Percentiles rank a stretch among this genome's conserved stretches.
Conservation (phyloP, 495 filamentous ascomycete species). For the Penicillium mononematosum region DNA sequence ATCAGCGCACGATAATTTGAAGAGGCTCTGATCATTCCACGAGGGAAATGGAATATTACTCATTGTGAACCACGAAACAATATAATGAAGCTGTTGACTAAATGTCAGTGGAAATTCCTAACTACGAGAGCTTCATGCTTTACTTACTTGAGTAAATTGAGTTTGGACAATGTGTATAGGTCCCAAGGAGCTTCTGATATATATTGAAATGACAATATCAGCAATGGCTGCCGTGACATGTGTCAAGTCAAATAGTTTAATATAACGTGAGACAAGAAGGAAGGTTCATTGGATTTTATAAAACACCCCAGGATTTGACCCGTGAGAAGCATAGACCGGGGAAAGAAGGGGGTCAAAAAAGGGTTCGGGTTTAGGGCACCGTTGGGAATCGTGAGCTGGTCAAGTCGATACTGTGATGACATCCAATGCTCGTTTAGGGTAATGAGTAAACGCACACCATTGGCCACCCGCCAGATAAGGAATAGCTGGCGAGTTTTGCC, state of each 20-base stretch:
- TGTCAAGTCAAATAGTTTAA: slow-evolving; percentile 3
- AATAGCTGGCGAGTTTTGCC: slow-evolving; percentile 14
- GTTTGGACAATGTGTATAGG: not conserved
- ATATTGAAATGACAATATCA: slow-evolving; percentile 1
- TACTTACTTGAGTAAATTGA: slow-evolving; percentile 4
- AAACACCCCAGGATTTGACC: slow-evolving; percentile 12
- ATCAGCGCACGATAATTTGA: slow-evolving; percentile 34
- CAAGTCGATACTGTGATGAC: slow-evolving; percentile 14
- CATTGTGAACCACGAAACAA: slow-evolving; percentile 21
- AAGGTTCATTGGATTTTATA: slow-evolving; percentile 16
- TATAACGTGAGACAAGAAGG: slow-evolving; percentile 1
- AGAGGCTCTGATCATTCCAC: slow-evolving; percentile 33
- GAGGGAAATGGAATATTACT: slow-evolving; percentile 27
- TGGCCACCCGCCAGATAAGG: slow-evolving; percentile 20
- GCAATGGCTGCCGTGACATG: not conserved
- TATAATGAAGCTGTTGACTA: slow-evolving; percentile 1
- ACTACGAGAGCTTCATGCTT: not conserved
- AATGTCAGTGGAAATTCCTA: not conserved
- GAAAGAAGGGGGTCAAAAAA: not conserved
- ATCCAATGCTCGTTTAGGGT: slow-evolving; percentile 5
- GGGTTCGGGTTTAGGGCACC: slow-evolving; percentile 7
- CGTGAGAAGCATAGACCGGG: slow-evolving; percentile 11
- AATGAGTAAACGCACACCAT: slow-evolving; percentile 5
- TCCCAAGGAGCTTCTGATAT: not conserved
- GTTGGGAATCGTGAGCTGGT: slow-evolving; percentile 4